phyloP scores from a whole-genome alignment of 2,329 filamentous ascomycete species.

The Venturiaceae sp. region DNA sequence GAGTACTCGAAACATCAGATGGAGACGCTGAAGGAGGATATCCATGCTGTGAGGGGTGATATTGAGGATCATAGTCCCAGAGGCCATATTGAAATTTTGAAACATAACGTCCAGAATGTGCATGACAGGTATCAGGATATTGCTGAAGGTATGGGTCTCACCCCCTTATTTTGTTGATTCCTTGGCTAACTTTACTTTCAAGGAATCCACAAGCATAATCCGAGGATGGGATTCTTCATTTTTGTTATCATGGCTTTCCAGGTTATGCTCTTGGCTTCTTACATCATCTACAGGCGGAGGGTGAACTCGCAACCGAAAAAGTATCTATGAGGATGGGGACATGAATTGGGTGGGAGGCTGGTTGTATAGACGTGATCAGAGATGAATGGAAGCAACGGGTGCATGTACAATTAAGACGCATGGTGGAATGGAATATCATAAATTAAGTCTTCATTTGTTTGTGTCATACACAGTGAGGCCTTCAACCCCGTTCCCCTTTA shows the following conservation, averaged over 20 bases:
- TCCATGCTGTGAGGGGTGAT: background rate
- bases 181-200: background rate
- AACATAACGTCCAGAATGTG: background rate
- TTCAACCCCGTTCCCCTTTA: no score
- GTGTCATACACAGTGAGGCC: no score
- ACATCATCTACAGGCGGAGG: conserved; percentile 71
- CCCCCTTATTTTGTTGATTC: background rate
- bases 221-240: conserved; percentile 51
- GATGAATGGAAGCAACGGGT: no score
- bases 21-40: background rate
- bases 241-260: conserved; percentile 68
- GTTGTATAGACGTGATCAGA: no score
- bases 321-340: conserved; percentile 67
- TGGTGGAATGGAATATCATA: no score
- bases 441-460: no score
- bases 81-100: background rate
- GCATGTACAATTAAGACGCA: no score
- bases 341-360: no score
- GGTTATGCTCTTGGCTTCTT: conserved; percentile 56
- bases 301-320: conserved; percentile 77
- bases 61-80: background rate
- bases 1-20: background rate
- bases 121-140: background rate
- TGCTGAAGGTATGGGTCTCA: background rate
- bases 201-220: conserved; percentile 18